These are phyloP conservation scores for Murraya koenigii DNA, from an alignment of 345 rosid species.

Conservation along the genomic window DNA sequence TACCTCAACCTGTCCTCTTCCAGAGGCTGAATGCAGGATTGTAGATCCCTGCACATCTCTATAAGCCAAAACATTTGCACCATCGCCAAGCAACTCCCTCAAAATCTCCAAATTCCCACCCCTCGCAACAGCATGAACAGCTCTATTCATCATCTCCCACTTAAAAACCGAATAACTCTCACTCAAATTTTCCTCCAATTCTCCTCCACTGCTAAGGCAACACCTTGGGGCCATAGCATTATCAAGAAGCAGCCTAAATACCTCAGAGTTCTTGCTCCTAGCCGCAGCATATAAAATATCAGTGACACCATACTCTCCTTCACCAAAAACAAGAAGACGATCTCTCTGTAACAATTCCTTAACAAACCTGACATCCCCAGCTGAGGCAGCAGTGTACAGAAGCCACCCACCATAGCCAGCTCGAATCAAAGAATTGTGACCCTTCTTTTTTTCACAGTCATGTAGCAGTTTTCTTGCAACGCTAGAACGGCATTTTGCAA, in stretches of 20 bases:
- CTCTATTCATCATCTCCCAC: slow-evolving; percentile 76
- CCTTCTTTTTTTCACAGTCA: slow-evolving; percentile 51
- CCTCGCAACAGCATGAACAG: slow-evolving; percentile 83
- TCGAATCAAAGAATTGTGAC: slow-evolving; percentile 67
- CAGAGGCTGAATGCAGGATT: slow-evolving; percentile 76
- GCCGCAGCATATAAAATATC: slow-evolving; percentile 83
- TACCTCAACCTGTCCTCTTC: slow-evolving; percentile 84
- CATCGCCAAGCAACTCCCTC: slow-evolving; percentile 39
- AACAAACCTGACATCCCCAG: slow-evolving; percentile 76
- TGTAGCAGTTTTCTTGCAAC: slow-evolving; percentile 64
- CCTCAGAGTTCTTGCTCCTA: slow-evolving; percentile 65
- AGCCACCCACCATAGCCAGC: slow-evolving; percentile 99
- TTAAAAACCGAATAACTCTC: slow-evolving; percentile 43
- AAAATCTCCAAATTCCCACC: slow-evolving; percentile 82
- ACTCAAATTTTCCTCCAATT: slow-evolving; percentile 27
- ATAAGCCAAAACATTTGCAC: slow-evolving; percentile 39
- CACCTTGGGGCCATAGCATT: slow-evolving; percentile 35
- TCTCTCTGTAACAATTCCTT: slow-evolving; percentile 63
- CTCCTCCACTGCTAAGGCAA: slow-evolving; percentile 36
- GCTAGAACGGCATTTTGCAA: slow-evolving; percentile 61
- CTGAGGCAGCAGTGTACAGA: slow-evolving; percentile 90
- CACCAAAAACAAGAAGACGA: slow-evolving; percentile 88
- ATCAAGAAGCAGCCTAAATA: slow-evolving; percentile 56
- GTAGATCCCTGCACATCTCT: slow-evolving; percentile 69
- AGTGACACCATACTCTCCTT: slow-evolving; percentile 94